Conservation (phyloP, 2,329 filamentous ascomycete genomes). For the Sporothrix sp. region DNA sequence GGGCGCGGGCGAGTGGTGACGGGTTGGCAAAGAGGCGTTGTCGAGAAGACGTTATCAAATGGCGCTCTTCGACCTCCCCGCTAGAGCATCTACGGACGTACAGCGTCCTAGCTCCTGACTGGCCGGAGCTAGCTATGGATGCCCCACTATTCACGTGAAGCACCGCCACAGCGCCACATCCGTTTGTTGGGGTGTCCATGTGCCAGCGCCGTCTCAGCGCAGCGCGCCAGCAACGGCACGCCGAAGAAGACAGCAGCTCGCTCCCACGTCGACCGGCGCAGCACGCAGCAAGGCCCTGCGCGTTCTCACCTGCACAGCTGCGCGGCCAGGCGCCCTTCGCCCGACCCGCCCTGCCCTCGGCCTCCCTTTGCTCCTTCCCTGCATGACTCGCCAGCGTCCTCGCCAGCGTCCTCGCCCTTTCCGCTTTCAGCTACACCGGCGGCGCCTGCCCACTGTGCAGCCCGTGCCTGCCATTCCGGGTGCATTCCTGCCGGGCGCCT, state of each 20-base stretch:
- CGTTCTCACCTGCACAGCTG: not conserved
- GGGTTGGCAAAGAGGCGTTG: not conserved
- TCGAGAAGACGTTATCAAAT: conserved; percentile 13
- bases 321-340: not conserved
- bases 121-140: no score
- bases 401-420: not conserved
- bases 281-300: no score
- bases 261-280: no score
- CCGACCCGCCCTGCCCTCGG: not conserved
- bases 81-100: no score
- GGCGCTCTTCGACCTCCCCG: conserved; percentile 9
- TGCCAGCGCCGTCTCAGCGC: no score
- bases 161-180: not conserved
- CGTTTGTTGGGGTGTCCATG: no score
- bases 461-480: conserved; percentile 10
- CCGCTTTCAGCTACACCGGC: conserved; percentile 7
- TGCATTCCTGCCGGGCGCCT: conserved; percentile 5
- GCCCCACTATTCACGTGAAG: not conserved
- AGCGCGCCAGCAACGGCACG: no score
- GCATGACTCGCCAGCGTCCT: not conserved
- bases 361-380: not conserved
- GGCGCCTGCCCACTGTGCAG: not conserved
- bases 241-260: no score
- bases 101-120: no score
- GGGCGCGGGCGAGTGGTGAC: not conserved